phyloP scores from a whole-genome alignment of 1,284 basidiomycete genomes.

The Moesziomyces parantarcticus region DNA sequence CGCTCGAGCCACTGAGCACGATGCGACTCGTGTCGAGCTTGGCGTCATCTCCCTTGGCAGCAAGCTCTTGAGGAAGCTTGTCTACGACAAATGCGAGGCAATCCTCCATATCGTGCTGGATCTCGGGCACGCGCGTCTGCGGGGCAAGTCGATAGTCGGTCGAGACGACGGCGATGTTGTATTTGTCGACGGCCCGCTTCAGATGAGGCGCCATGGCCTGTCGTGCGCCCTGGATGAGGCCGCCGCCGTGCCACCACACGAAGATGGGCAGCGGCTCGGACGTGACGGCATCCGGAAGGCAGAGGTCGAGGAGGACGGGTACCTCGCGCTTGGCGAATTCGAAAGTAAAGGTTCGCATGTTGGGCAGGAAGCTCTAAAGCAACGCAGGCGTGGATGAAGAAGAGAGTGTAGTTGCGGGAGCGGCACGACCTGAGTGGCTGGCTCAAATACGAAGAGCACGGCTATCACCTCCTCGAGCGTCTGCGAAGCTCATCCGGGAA shows the following conservation, averaged over 20 bases:
- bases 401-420: not conserved
- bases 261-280: slow-evolving; percentile 39
- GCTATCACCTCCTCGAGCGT: not conserved
- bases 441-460: too few species aligned
- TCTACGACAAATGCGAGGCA: slow-evolving; percentile 37
- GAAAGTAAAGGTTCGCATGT: slow-evolving; percentile 38
- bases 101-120: slow-evolving; percentile 46
- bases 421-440: slow-evolving; percentile 3
- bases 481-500: not conserved
- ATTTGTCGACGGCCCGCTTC: slow-evolving; percentile 44
- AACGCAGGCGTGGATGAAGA: too few species aligned
- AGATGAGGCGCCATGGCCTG: slow-evolving; percentile 44
- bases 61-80: slow-evolving; percentile 27
- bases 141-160: slow-evolving; percentile 53
- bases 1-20: slow-evolving; percentile 44
- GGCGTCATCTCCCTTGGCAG: slow-evolving; percentile 13
- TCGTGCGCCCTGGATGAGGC: slow-evolving; percentile 47
- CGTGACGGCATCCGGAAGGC: slow-evolving; percentile 26
- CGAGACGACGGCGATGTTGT: slow-evolving; percentile 41
- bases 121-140: slow-evolving; percentile 44
- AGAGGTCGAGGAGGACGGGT: slow-evolving; percentile 43
- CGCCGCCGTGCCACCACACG: slow-evolving; percentile 51
- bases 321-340: slow-evolving; percentile 38
- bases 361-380: not conserved
- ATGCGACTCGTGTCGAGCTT: slow-evolving; percentile 38